A percentile compares a stretch with the other conserved stretches of the same genome.
phyloP scores from a whole-genome alignment of 1,284 basidiomycete species.

The Agaricales sp. region DNA sequence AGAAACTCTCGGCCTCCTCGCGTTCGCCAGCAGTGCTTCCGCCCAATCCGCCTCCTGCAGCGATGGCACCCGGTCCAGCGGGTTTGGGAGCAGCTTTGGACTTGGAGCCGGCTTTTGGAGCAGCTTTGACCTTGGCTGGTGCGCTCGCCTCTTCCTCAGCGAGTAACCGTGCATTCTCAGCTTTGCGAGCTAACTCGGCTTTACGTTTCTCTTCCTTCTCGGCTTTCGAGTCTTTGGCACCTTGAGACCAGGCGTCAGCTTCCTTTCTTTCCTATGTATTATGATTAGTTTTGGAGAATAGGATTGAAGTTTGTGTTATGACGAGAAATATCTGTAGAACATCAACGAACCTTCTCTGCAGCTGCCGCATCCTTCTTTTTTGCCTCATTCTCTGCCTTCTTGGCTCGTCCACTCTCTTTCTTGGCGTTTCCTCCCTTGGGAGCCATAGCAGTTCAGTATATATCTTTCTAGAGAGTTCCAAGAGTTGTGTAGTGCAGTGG shows the following conservation, averaged over 20 bases:
- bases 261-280: constrained; percentile 61
- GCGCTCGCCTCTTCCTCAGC: constrained; percentile 78
- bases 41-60: constrained; percentile 47
- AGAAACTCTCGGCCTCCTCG: constrained; percentile 54
- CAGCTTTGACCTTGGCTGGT: constrained; percentile 53
- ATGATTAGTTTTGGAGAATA: constrained; percentile 3
- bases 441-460: too few species aligned
- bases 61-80: constrained; percentile 68
- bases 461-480: background rate
- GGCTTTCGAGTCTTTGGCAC: constrained; percentile 51
- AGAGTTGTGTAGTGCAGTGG: constrained; percentile 1
- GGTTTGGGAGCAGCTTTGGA: constrained; percentile 42
- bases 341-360: constrained; percentile 41
- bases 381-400: constrained; percentile 89
- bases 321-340: constrained; percentile 4
- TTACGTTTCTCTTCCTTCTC: constrained; percentile 71
- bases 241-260: constrained; percentile 69
- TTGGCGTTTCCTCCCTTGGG: constrained; percentile 84
- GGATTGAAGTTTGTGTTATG: constrained; percentile 2
- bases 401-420: constrained; percentile 81
- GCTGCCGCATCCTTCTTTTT: constrained; percentile 57
- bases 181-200: constrained; percentile 66
- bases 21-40: constrained; percentile 13
- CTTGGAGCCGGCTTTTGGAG: constrained; percentile 58
- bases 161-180: constrained; percentile 63